phyloP scores from a whole-genome alignment of 192 early-diverging fungal genomes.

The Spizellomyces sp. region DNA sequence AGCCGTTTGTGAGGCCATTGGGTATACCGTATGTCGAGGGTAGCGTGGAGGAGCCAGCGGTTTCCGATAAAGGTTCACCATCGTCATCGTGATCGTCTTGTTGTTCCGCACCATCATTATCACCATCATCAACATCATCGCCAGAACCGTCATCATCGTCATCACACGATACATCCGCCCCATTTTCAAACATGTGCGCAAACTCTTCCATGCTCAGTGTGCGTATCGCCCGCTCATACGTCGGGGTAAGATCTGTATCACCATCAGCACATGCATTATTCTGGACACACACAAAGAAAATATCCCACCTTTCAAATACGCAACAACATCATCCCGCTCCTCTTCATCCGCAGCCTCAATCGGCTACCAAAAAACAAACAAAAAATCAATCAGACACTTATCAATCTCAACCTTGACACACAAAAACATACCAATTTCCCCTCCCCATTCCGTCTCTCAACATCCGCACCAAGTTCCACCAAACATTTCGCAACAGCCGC shows the following conservation, averaged over 20 bases:
- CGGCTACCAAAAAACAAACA: too few species aligned
- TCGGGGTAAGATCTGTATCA: not conserved
- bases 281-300: not conserved
- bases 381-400: too few species aligned
- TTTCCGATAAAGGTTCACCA: too few species aligned
- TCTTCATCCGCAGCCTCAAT: slow-evolving; percentile 31
- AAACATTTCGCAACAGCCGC: slow-evolving; percentile 68
- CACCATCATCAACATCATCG: slow-evolving; percentile 10
- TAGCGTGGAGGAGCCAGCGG: too few species aligned
- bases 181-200: slow-evolving; percentile 10
- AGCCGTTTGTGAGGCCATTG: too few species aligned
- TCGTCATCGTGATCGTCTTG: not conserved
- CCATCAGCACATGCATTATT: not conserved
- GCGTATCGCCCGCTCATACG: not conserved
- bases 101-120: not conserved
- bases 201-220: not conserved
- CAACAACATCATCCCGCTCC: slow-evolving; percentile 30
- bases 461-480: slow-evolving; percentile 72
- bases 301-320: slow-evolving; percentile 20
- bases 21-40: too few species aligned
- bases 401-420: too few species aligned
- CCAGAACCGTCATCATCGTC: slow-evolving; percentile 8
- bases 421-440: slow-evolving; percentile 34
- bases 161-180: not conserved
- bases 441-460: slow-evolving; percentile 61